These are phyloP conservation scores for Xylaria sp. DNA, from an alignment of 2,329 filamentous ascomycete species.

Conservation along the genomic window DNA sequence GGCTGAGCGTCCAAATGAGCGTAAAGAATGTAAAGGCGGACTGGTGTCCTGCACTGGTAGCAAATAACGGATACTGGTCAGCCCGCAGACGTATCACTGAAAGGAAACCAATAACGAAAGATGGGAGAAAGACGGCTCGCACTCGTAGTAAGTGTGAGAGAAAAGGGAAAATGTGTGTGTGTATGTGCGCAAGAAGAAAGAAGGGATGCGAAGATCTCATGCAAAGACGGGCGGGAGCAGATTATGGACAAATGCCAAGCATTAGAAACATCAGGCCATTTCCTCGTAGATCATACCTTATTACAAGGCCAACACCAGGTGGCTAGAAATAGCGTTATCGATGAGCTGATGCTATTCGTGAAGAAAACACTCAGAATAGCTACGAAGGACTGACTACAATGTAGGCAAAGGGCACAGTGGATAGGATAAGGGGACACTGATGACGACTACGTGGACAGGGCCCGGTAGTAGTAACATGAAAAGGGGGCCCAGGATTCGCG, in stretches of 20 bases:
- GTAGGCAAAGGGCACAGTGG: constrained; percentile 22
- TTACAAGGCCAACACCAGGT: constrained; percentile 52
- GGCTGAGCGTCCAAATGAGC: constrained; percentile 34
- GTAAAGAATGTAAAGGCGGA: constrained; percentile 45
- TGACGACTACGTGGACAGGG: constrained; percentile 15
- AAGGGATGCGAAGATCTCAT: constrained; percentile 48
- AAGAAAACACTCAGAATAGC: constrained; percentile 31
- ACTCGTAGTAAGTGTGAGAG: constrained; percentile 40
- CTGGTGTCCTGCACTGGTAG: constrained; percentile 50
- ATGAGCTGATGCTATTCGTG: constrained; percentile 29
- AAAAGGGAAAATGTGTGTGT: constrained; percentile 32
- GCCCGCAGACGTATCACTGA: constrained; percentile 50
- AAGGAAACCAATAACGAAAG: constrained; percentile 44
- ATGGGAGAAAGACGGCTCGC: constrained; percentile 35
- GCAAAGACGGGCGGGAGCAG: constrained; percentile 44
- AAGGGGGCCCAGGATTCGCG: constrained; percentile 1
- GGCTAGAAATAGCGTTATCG: constrained; percentile 36
- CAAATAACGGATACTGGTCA: constrained; percentile 48
- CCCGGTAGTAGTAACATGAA: constrained; percentile 28
- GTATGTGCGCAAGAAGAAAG: constrained; percentile 39
- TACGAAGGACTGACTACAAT: not conserved
- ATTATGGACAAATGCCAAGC: constrained; percentile 48
- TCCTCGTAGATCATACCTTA: constrained; percentile 58
- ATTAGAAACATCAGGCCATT: constrained; percentile 55
- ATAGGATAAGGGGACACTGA: constrained; percentile 6